Conservation (phyloP, 2,329 filamentous ascomycete species). For the Colletotrichum gloeosporioides region DNA sequence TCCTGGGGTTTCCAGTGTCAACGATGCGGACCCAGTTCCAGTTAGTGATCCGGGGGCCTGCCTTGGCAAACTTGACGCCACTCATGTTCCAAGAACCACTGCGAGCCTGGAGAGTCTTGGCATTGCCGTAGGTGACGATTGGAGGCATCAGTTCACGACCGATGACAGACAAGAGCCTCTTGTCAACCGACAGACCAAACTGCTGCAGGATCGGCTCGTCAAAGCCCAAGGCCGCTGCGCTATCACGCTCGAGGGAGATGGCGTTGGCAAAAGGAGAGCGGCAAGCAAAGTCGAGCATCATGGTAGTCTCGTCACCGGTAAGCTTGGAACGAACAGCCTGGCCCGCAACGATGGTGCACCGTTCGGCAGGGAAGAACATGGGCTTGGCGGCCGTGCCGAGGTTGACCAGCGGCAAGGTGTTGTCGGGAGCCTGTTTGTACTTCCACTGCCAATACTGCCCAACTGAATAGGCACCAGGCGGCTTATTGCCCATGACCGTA, state of each 20-base stretch:
- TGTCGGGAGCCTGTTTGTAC: constrained; percentile 17
- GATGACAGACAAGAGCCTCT: constrained; percentile 71
- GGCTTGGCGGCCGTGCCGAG: constrained; percentile 63
- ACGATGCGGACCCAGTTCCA: constrained; percentile 58
- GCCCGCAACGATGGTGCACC: constrained; percentile 67
- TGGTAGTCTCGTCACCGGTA: constrained; percentile 61
- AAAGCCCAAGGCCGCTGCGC: constrained; percentile 63
- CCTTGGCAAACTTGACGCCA: constrained; percentile 58
- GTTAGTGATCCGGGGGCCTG: constrained; percentile 47
- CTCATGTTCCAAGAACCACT: constrained; percentile 76
- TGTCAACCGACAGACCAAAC: constrained; percentile 69
- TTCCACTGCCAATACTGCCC: constrained; percentile 47
- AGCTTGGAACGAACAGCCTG: constrained; percentile 69
- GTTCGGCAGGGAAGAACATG: constrained; percentile 70
- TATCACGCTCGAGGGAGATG: constrained; percentile 64
- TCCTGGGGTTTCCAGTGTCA: not conserved
- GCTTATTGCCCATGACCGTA: constrained; percentile 21
- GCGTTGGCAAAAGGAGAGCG: constrained; percentile 71
- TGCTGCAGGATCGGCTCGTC: constrained; percentile 40
- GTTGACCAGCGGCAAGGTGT: constrained; percentile 66
- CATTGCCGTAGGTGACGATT: constrained; percentile 58
- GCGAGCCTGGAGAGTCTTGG: constrained; percentile 34
- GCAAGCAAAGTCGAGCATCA: constrained; percentile 78
- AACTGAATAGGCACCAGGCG: constrained; percentile 38
- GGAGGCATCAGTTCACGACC: constrained; percentile 73